phyloP scores from a whole-genome alignment of 371 early-diverging fungal species.

The Mortierella sp. region DNA sequence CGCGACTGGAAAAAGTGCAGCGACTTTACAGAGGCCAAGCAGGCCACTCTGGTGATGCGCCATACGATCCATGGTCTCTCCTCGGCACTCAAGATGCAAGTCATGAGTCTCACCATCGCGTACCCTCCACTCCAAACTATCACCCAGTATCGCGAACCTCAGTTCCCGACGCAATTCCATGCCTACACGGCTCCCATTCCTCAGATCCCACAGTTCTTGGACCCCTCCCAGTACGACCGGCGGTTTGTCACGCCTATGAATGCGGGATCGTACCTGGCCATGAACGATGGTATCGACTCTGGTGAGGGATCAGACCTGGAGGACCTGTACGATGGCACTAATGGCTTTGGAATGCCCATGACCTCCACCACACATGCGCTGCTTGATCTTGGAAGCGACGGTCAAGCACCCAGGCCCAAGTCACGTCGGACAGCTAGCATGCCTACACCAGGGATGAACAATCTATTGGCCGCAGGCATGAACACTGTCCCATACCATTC shows the following conservation, averaged over 20 bases:
- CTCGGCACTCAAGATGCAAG: constrained; percentile 64
- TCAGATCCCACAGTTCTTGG: constrained; percentile 49
- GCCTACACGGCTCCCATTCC: constrained; percentile 52
- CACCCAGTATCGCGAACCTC: constrained; percentile 49
- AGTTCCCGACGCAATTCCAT: constrained; percentile 49
- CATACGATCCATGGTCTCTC: constrained; percentile 73
- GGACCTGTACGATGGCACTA: constrained; percentile 38
- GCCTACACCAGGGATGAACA: constrained; percentile 49
- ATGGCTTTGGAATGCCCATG: constrained; percentile 32
- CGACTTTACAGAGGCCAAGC: constrained; percentile 81
- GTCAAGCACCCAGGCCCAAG: constrained; percentile 40
- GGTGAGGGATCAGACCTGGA: constrained; percentile 36
- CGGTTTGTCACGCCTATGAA: constrained; percentile 37
- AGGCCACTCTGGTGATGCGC: constrained; percentile 71
- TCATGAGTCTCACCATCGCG: constrained; percentile 55
- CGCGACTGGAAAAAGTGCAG: constrained; percentile 73
- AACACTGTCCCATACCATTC: constrained; percentile 37
- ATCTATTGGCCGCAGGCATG: constrained; percentile 37
- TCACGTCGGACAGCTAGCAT: constrained; percentile 52
- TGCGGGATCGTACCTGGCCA: constrained; percentile 19
- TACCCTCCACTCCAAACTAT: constrained; percentile 48
- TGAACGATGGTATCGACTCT: constrained; percentile 46
- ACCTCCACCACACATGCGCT: constrained; percentile 40
- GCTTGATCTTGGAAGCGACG: constrained; percentile 41
- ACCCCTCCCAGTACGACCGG: constrained; percentile 47